Conservation (phyloP, 371 early-diverging fungal genomes). For the Saksenaea oblongispora region DNA sequence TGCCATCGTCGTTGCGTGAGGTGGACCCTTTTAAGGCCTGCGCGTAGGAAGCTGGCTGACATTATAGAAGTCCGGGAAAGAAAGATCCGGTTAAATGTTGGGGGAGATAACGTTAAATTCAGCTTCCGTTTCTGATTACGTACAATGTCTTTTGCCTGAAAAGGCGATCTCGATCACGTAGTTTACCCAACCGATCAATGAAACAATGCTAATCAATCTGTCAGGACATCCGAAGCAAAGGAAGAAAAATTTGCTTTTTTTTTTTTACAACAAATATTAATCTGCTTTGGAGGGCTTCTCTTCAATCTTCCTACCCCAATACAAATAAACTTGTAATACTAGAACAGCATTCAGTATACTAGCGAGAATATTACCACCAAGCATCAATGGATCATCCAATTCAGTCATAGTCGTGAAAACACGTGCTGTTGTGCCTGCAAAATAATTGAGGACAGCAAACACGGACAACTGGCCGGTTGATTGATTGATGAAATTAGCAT, state of each 20-base stretch:
- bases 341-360: slow-evolving; percentile 74
- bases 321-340: slow-evolving; percentile 79
- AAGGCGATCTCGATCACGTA: no score
- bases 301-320: slow-evolving; percentile 59
- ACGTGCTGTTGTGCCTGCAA: slow-evolving; percentile 85
- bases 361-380: slow-evolving; percentile 70
- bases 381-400: slow-evolving; percentile 76
- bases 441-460: slow-evolving; percentile 84
- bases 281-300: slow-evolving; percentile 21
- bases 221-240: not conserved
- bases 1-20: not conserved
- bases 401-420: slow-evolving; percentile 91
- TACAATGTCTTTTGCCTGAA: not conserved
- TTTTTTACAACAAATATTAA: not conserved
- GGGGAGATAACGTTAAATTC: not conserved
- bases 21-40: not conserved
- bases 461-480: slow-evolving; percentile 89
- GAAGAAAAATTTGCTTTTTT: not conserved
- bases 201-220: not conserved
- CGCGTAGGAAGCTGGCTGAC: not conserved
- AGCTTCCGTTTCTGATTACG: slow-evolving; percentile 1
- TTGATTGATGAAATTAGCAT: slow-evolving; percentile 70
- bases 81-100: not conserved
- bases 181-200: not conserved
- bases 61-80: not conserved